Evolutionary conservation across 2,329 filamentous ascomycete species (phyloP), one percentile per base, ranked within the genome.

Genomic region (Colletotrichum salicis): DNA sequence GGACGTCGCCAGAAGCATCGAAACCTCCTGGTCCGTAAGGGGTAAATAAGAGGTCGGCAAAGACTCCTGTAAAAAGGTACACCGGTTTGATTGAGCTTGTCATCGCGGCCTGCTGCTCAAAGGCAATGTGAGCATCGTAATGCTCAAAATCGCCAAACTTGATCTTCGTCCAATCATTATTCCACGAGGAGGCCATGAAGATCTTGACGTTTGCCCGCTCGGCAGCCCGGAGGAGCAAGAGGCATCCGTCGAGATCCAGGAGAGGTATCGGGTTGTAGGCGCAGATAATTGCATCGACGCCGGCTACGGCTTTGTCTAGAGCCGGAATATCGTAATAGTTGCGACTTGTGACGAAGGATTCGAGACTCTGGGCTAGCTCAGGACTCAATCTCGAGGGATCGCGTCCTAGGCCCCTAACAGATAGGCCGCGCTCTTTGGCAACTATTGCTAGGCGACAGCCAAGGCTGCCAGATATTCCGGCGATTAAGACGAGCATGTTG

Each of bases 401-500:
- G 22, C 80, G 78, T 2, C 77, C 77, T 1, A 83, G 76, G 5
- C 76, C 82, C 5, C 82, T 78, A n/a, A 83, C 78, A 35, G 75
- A 74, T 41, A 82, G 79, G 15, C 79, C 80, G 22, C 75, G 76
- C 1, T 74, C 61, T 7, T 80, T 64, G 19, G 77, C 76, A 15
- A 71, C 74, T 2, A 54, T 56, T 31, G 77, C 75, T 29, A 81
- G 67, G 37, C 76, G 76, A 48, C 77, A 76, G 71, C 82, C 82
- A 7, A 82, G 62, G 19, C 78, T 79, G 64, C 82, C 81, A 1
- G 80, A 81, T 19, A 80, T 77, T 35, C 81, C 81, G 12, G 78
- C 79, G 60, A 83, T 79, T 24, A 82, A 78, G 22, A 83, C 76
- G 33, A 83, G 76, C 80, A 83, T 82, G 35, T 12, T 52, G 71